Conservation (phyloP, 2,329 filamentous ascomycete species). For the Dactylonectria estremocensis region DNA sequence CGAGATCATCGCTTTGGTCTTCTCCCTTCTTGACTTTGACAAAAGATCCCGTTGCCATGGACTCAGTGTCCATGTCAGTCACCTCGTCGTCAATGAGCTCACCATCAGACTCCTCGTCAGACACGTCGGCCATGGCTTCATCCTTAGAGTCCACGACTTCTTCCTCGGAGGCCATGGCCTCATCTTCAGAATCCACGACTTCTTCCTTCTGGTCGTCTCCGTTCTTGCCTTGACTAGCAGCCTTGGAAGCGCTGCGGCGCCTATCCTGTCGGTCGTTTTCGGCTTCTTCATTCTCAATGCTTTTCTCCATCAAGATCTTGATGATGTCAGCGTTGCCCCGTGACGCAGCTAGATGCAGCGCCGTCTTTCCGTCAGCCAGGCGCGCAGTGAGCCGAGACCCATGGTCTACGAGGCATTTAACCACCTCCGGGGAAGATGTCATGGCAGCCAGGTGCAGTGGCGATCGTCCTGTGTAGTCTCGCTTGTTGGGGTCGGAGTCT, state of each 20-base stretch:
- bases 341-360: conserved; percentile 85
- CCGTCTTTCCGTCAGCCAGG: conserved; percentile 84
- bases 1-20: conserved; percentile 57
- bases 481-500: conserved; percentile 77
- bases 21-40: conserved; percentile 73
- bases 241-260: conserved; percentile 57
- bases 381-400: conserved; percentile 82
- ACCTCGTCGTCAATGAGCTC: conserved; percentile 63
- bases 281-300: conserved; percentile 79
- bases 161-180: neutral
- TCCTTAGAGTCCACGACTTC: neutral
- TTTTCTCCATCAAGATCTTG: conserved; percentile 80
- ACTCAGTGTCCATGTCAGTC: conserved; percentile 66
- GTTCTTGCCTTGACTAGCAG: conserved; percentile 17
- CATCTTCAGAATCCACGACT: neutral
- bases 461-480: conserved; percentile 85
- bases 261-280: conserved; percentile 72
- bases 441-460: conserved; percentile 84
- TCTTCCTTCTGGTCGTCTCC: conserved; percentile 13
- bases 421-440: conserved; percentile 78
- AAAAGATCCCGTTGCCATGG: conserved; percentile 79
- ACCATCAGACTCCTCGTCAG: conserved; percentile 59
- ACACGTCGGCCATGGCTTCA: conserved; percentile 37
- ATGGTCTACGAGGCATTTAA: conserved; percentile 78
- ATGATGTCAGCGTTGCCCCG: conserved; percentile 80